phyloP scores from a whole-genome alignment of 306 rosid species.

The Erythrophleum fordii region DNA sequence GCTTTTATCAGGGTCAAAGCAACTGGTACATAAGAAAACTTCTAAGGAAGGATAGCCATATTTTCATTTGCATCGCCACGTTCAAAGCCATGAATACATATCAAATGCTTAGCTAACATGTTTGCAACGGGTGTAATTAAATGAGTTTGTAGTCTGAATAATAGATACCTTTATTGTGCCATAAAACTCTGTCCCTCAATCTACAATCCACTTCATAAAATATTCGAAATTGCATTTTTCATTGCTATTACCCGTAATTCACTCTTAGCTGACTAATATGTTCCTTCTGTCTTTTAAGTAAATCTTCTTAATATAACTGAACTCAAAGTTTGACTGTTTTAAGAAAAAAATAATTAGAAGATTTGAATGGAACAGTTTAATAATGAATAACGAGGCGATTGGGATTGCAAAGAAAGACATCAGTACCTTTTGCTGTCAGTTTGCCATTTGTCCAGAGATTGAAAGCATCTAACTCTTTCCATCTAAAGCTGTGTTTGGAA shows the following conservation, averaged over 20 bases:
- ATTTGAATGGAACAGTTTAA: background rate
- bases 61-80: constrained; percentile 37
- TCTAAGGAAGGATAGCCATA: constrained; percentile 41
- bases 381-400: background rate
- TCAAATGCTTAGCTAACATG: constrained; percentile 43
- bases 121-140: constrained; percentile 45
- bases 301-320: background rate
- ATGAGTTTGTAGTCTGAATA: constrained; percentile 41
- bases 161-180: constrained; percentile 32
- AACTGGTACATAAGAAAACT: constrained; percentile 40
- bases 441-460: background rate
- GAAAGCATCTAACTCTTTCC: background rate
- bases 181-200: constrained; percentile 17
- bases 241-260: background rate
- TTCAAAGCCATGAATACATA: constrained; percentile 5
- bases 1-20: too few species aligned
- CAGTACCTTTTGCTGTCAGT: background rate
- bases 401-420: background rate
- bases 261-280: background rate
- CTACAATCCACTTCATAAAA: constrained; percentile 9
- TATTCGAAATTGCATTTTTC: background rate
- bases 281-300: constrained; percentile 1
- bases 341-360: background rate
- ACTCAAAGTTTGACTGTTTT: background rate
- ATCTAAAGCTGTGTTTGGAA: too few species aligned